Base-by-base conservation (phyloP, 345 rosid species). In the Salix udensis region DNA sequence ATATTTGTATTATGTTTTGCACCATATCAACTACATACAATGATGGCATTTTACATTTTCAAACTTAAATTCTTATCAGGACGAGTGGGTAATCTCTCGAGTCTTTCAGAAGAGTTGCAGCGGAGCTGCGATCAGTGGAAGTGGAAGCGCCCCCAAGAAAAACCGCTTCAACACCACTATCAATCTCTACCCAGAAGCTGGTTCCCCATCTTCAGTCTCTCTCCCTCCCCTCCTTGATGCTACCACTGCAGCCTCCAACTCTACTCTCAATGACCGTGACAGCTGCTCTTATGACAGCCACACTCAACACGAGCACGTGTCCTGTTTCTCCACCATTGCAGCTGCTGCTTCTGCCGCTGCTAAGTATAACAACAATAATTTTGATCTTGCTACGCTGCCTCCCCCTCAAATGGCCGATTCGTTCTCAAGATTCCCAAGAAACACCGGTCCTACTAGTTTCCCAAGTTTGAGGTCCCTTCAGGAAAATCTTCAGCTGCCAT, bases 291-390 rank as follows among this genome's bases (percentile, higher is more conserved):
- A 76, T 37, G 88, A 89, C 81, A 85, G 88, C 82, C 82, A 82
- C 67, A 72, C 83, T 65, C 81, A 82, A 14, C 60, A 84, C 18
- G 90, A 90, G 98, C 99, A 96, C 99, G 98, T 96, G 98, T 93
- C 99, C 99, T 96, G 98, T 96, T 96, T 96, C 99, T 96, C 98
- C 99, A 96, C 93, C 82, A 86, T 85, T 72, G 83, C 90, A 3
- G 88, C 90, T 7, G 80, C 88, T 44, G 81, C 87, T n/a, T 78
- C 88, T 0, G 76, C 74, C 24, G 76, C 68, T 64, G 87, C 88
- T 55, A 80, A 50, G 73, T 72, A 55, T 65, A 71, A 46, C 78
- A 78, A 23, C 70, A 70, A 61, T 53, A 71, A 73, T 72, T 87
- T 86, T 64, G 77, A 84, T 55, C 79, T 82, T 15, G 74, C 81